These are phyloP conservation scores for Physocladia obscura DNA, from an alignment of 192 early-diverging fungal genomes.

Conservation along the genomic window DNA sequence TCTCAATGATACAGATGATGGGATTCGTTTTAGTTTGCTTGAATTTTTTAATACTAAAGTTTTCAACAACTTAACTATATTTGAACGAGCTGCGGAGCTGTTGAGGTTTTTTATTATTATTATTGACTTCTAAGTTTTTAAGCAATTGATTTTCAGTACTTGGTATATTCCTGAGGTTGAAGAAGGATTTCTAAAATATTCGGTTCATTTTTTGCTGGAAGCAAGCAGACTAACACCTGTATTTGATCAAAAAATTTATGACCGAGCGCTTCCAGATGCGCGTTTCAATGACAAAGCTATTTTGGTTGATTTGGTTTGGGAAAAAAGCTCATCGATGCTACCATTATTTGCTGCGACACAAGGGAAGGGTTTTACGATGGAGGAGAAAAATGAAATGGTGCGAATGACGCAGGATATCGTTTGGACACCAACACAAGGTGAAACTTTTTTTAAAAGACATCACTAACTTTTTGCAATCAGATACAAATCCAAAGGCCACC, in stretches of 20 bases:
- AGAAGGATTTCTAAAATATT: conserved; percentile 60
- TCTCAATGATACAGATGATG: conserved; percentile 35
- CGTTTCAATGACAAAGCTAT: conserved; percentile 59
- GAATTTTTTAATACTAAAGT: conserved; percentile 27
- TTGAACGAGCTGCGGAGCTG: conserved; percentile 18
- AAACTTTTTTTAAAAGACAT: background rate
- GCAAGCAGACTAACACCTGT: conserved; percentile 58
- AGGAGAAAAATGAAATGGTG: conserved; percentile 19
- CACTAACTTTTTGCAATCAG: background rate
- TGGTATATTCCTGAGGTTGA: conserved; percentile 64
- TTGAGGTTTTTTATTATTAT: background rate
- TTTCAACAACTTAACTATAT: conserved; percentile 17
- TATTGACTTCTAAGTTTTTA: background rate
- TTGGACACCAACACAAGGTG: conserved; percentile 41
- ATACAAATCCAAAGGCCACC: conserved; percentile 23
- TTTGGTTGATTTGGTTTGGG: conserved; percentile 63
- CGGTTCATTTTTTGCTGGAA: conserved; percentile 59
- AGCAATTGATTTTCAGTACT: background rate
- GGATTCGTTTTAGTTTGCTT: conserved; percentile 35
- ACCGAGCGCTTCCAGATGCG: conserved; percentile 63
- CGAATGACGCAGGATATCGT: conserved; percentile 41
- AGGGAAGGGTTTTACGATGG: conserved; percentile 18
- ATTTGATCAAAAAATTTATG: conserved; percentile 63
- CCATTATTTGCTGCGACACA: conserved; percentile 61
- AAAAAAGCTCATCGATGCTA: conserved; percentile 52